Conservation (phyloP, 2,329 filamentous ascomycete genomes). For the Lojkania enalia region DNA sequence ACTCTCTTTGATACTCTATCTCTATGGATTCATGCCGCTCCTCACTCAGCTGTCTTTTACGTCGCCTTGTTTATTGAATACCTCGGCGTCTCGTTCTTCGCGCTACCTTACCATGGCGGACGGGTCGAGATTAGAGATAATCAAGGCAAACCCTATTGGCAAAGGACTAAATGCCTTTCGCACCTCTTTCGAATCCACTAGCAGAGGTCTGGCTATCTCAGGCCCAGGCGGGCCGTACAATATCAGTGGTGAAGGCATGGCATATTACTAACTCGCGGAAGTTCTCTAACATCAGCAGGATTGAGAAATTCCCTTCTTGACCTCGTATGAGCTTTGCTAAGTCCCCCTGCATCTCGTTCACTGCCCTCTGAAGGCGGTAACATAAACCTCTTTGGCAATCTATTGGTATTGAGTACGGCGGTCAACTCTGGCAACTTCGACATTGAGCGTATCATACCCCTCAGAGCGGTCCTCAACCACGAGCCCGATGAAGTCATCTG, state of each 20-base stretch:
- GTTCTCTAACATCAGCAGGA: constrained; percentile 7
- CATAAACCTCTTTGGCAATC: constrained; percentile 18
- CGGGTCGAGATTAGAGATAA: constrained; percentile 7
- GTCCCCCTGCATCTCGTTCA: constrained; percentile 11
- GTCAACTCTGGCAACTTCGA: constrained; percentile 13
- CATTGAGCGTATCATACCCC: constrained; percentile 4
- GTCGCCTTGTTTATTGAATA: constrained; percentile 13
- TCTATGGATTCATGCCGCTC: constrained; percentile 14
- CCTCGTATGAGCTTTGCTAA: constrained; percentile 4
- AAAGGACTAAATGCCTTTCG: constrained; percentile 15
- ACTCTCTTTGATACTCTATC: constrained; percentile 12
- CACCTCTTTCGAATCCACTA: constrained; percentile 7
- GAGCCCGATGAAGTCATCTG: constrained; percentile 37
- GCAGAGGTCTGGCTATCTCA: constrained; percentile 14
- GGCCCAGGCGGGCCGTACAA: constrained; percentile 12
- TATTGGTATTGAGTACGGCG: constrained; percentile 22
- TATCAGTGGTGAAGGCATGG: constrained; percentile 17
- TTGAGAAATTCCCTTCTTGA: constrained; percentile 8
- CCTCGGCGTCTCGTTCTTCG: constrained; percentile 6
- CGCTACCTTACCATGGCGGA: constrained; percentile 11
- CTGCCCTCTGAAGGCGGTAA: constrained; percentile 7
- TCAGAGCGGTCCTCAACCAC: constrained; percentile 7
- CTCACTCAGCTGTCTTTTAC: constrained; percentile 12
- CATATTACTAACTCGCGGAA: constrained; percentile 8
- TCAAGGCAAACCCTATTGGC: constrained; percentile 14